Evolutionary conservation across 1,139 yeast species (phyloP), one percentile per base, ranked within the genome.

Genomic region (Kodamaea sp.): DNA sequence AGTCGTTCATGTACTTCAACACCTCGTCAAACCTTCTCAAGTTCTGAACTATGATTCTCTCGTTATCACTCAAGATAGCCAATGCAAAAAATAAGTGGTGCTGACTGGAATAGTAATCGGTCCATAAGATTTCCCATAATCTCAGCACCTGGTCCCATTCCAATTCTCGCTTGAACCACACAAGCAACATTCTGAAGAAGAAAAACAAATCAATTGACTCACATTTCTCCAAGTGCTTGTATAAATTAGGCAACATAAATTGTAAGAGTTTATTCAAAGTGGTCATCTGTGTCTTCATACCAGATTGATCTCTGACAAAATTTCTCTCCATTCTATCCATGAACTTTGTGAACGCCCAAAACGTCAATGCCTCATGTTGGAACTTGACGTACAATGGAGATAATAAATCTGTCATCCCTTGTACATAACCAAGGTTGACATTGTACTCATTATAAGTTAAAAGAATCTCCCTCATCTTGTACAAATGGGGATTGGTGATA

Each of bases 261-360:
- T 86, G 95, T 11, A 87, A 84, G 28, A 92, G 64, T 46, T 88
- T 92, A 46, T 86, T 88, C 43, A 92, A 68, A 0, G 94, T 79
- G 18, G 78, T 63, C 83, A 94, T 80, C 61, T 92, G 98, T 34
- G 77, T 77, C 49, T 88, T 83, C 85, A 92, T 92, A 0, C 98
- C 98, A 26, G 87, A 76, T 58, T 90, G 96, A 55, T 89, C 96
- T 35, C 95, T 75, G 21, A 90, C 67, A 57, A 90, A 92, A 59
- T 92, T 94, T 37, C 97, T 72, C 57, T 92, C 97, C 97, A 92
- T 89, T 38, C 95, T 70, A 32, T 86, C 89, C 98, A 94, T 92
- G 48, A 88, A 87, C 30, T 81, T 78, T 13, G 79, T 71, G 63
- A 92, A 92, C 12, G 92, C 83, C 95, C 96, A 89, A 57, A 92